phyloP scores from a whole-genome alignment of 495 filamentous ascomycete species.

The Aspergillus avenaceus region DNA sequence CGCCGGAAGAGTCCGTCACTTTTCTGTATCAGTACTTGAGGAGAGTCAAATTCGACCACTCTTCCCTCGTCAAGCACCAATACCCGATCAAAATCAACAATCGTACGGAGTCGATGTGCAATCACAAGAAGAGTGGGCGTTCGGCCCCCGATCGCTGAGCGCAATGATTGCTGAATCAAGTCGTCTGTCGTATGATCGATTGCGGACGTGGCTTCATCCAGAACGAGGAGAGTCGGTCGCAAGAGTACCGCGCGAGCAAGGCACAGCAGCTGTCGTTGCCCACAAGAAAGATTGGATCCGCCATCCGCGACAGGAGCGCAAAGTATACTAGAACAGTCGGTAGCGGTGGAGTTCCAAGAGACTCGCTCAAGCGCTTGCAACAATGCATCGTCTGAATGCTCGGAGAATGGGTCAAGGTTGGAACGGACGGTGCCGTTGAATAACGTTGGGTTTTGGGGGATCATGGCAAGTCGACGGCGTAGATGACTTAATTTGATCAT shows the following conservation, averaged over 20 bases:
- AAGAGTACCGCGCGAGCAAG: constrained; percentile 56
- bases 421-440: constrained; percentile 50
- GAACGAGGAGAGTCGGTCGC: constrained; percentile 64
- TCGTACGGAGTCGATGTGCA: constrained; percentile 69
- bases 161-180: constrained; percentile 66
- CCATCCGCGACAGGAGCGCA: constrained; percentile 40
- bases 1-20: constrained; percentile 48
- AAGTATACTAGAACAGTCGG: not conserved
- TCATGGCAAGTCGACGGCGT: constrained; percentile 43
- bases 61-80: constrained; percentile 63
- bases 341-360: no score
- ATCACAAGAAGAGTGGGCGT: constrained; percentile 64
- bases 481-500: constrained; percentile 39
- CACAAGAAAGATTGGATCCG: constrained; percentile 66
- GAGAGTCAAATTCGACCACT: constrained; percentile 60
- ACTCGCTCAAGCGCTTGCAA: constrained; percentile 61
- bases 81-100: constrained; percentile 70
- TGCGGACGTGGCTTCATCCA: constrained; percentile 71
- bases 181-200: constrained; percentile 70
- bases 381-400: constrained; percentile 59
- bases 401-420: constrained; percentile 54
- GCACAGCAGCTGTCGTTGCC: constrained; percentile 59
- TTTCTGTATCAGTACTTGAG: constrained; percentile 53
- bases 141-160: constrained; percentile 57
- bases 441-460: constrained; percentile 50